These are phyloP conservation scores for Gardenia jasminoides DNA, from an alignment of 257 asterid genomes.

Conservation along the genomic window DNA sequence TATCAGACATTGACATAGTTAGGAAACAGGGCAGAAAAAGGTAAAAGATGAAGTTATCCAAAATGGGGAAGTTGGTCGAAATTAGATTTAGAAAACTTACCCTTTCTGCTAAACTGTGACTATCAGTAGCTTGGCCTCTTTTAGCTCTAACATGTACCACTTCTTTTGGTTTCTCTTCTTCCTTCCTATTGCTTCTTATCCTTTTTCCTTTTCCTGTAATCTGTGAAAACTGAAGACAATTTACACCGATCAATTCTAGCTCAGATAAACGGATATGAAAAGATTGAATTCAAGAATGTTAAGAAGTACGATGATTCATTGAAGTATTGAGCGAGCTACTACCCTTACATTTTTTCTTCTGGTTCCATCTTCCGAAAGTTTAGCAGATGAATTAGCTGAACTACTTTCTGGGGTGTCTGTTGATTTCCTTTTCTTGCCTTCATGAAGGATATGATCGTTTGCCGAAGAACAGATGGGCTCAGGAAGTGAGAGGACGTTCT, in stretches of 20 bases:
- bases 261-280: neutral
- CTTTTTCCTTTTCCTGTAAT: constrained; percentile 46
- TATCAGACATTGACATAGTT: neutral
- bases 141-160: constrained; percentile 93
- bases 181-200: constrained; percentile 35
- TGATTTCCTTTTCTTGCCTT: constrained; percentile 47
- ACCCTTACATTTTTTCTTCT: constrained; percentile 38
- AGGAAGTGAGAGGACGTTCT: constrained; percentile 10
- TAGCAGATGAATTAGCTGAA: constrained; percentile 55
- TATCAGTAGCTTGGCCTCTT: constrained; percentile 93
- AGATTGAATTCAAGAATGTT: neutral
- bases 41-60: neutral
- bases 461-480: constrained; percentile 16
- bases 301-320: neutral
- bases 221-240: constrained; percentile 18
- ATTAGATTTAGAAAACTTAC: constrained; percentile 30
- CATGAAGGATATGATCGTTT: constrained; percentile 15
- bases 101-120: constrained; percentile 96
- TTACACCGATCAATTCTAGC: neutral
- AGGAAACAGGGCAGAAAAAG: neutral
- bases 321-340: neutral
- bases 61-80: neutral
- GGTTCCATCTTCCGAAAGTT: constrained; percentile 40
- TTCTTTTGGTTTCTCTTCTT: constrained; percentile 46
- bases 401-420: constrained; percentile 45